Conservation (phyloP, 2,329 filamentous ascomycete species). For the Talaromyces verruculosus region DNA sequence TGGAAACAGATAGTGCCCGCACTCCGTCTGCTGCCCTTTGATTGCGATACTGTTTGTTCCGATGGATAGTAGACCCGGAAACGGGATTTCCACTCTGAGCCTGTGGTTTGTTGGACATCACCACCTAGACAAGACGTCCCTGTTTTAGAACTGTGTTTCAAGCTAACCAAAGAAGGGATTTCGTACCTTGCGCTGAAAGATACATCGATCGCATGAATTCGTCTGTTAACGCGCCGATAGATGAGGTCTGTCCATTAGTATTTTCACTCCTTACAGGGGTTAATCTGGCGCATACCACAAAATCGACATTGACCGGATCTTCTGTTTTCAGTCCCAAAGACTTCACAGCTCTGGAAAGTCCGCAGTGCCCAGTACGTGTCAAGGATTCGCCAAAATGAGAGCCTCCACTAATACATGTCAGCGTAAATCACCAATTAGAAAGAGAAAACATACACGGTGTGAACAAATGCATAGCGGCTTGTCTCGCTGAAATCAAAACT, state of each 20-base stretch:
- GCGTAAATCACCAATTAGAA: constrained; percentile 5
- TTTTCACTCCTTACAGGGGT: background rate
- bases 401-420: constrained; percentile 50
- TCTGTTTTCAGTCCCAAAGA: constrained; percentile 61
- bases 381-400: constrained; percentile 53
- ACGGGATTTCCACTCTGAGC: constrained; percentile 49
- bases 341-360: constrained; percentile 67
- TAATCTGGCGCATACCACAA: constrained; percentile 54
- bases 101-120: constrained; percentile 33
- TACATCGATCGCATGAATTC: constrained; percentile 64
- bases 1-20: constrained; percentile 84
- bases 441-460: constrained; percentile 68
- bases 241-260: constrained; percentile 62
- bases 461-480: constrained; percentile 71
- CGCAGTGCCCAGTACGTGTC: constrained; percentile 67
- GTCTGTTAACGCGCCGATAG: constrained; percentile 72
- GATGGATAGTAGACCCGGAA: constrained; percentile 83
- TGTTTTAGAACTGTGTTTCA: background rate
- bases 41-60: constrained; percentile 63
- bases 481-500: constrained; percentile 83
- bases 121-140: constrained; percentile 40
- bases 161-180: background rate
- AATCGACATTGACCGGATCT: constrained; percentile 66
- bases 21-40: constrained; percentile 61
- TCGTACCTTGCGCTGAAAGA: constrained; percentile 56